Evolutionary conservation across 805 yeast species (phyloP).

Genomic region (Saturnispora mendoncae): DNA sequence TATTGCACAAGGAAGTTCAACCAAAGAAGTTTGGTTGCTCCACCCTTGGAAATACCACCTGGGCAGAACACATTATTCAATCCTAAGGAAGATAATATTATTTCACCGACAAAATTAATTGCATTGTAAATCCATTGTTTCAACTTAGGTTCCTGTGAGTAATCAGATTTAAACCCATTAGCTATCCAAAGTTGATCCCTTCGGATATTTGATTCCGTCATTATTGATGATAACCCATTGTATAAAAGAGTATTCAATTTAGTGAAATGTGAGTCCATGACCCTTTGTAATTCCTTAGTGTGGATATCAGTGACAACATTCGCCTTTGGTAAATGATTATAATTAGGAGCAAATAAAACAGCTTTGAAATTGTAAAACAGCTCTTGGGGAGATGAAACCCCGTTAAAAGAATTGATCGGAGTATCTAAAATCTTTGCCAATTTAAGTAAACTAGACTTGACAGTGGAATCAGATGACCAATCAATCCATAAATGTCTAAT

Average conservation of each 20-base stretch:
- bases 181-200: constrained; percentile 10
- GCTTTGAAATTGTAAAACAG: constrained; percentile 53
- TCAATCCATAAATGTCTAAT: constrained; percentile 56
- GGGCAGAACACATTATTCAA: not conserved
- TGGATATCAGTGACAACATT: constrained; percentile 22
- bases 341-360: constrained; percentile 61
- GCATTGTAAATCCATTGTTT: not conserved
- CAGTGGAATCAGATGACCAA: constrained; percentile 32
- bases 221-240: constrained; percentile 24
- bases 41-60: constrained; percentile 7
- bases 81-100: not conserved
- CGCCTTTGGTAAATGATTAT: constrained; percentile 28
- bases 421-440: constrained; percentile 39
- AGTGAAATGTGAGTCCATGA: constrained; percentile 22
- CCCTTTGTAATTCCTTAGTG: constrained; percentile 22
- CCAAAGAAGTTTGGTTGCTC: constrained; percentile 8
- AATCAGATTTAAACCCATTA: not conserved
- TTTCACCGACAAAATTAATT: not conserved
- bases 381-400: constrained; percentile 23
- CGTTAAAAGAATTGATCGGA: constrained; percentile 35
- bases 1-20: constrained; percentile 9
- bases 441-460: constrained; percentile 40
- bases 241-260: constrained; percentile 22
- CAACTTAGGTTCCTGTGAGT: not conserved
- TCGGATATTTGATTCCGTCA: constrained; percentile 25